These are phyloP conservation scores for Monosporascus sp. DNA, from an alignment of 2,329 filamentous ascomycete genomes.

Conservation along the genomic window DNA sequence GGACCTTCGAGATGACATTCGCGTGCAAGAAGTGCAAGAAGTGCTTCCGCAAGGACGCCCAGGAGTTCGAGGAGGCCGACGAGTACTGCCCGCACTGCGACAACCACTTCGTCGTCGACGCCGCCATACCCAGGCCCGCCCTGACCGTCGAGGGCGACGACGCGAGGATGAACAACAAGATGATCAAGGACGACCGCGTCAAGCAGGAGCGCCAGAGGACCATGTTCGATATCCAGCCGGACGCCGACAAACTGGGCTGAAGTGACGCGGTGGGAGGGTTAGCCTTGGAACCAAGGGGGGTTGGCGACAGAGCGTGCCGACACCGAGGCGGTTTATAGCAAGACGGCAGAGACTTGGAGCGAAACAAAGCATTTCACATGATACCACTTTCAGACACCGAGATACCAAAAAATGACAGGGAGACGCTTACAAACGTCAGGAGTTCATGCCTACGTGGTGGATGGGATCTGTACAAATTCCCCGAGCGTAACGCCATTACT, in stretches of 20 bases:
- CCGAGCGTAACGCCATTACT: background rate
- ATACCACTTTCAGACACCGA: constrained; percentile 23
- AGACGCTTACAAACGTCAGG: background rate
- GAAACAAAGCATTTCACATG: constrained; percentile 19
- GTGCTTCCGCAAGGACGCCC: constrained; percentile 89
- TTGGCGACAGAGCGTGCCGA: background rate
- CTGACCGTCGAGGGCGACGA: constrained; percentile 90
- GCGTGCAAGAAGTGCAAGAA: constrained; percentile 99
- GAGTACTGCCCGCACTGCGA: constrained; percentile 99
- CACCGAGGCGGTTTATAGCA: too few species aligned
- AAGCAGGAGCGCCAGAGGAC: constrained; percentile 53
- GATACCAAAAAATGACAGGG: constrained; percentile 5
- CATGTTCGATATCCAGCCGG: constrained; percentile 71
- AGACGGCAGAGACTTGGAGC: background rate
- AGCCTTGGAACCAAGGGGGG: background rate
- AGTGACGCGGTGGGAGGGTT: too few species aligned
- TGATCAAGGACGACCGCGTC: constrained; percentile 87
- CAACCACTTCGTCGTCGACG: constrained; percentile 95
- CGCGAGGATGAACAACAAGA: constrained; percentile 75
- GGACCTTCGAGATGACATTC: constrained; percentile 84
- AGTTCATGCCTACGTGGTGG: background rate
- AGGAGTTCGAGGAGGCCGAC: constrained; percentile 92
- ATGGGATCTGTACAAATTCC: constrained; percentile 11
- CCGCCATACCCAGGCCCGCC: constrained; percentile 73
- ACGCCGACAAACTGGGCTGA: constrained; percentile 71